phyloP scores from a whole-genome alignment of 495 filamentous ascomycete genomes.

The Cairneyella variabilis region DNA sequence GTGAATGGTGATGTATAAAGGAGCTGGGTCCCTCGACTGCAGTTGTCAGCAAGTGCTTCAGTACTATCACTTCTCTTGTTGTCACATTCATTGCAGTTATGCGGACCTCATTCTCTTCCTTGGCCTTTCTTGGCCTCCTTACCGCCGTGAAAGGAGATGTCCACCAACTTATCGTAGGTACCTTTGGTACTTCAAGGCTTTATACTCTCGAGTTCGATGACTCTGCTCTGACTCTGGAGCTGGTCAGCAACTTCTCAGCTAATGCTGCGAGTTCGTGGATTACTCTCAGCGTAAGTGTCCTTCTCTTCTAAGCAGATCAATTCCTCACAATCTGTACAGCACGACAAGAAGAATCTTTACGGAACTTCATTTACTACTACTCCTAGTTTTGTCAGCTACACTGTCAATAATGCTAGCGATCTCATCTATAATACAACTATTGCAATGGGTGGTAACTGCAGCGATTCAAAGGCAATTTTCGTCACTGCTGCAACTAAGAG shows the following conservation, averaged over 20 bases:
- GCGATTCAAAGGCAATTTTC: conserved; percentile 28
- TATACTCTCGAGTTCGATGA: conserved; percentile 34
- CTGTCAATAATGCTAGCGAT: conserved; percentile 48
- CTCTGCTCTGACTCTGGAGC: conserved; percentile 18
- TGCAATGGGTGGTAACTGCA: conserved; percentile 54
- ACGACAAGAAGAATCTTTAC: conserved; percentile 34
- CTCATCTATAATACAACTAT: conserved; percentile 64
- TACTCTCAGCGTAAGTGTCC: conserved; percentile 29
- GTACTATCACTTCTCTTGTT: background rate
- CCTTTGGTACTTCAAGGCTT: conserved; percentile 27
- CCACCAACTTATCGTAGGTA: conserved; percentile 25
- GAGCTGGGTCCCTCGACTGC: too few relatives aligned
- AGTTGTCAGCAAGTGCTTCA: background rate
- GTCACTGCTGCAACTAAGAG: conserved; percentile 17
- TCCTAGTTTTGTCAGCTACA: conserved; percentile 34
- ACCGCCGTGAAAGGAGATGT: conserved; percentile 12
- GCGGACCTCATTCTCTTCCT: background rate
- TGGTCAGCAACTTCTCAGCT: conserved; percentile 20
- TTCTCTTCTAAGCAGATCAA: background rate
- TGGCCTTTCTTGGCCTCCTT: background rate
- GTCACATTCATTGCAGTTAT: background rate
- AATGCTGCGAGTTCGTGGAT: conserved; percentile 32
- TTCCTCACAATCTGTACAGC: conserved; percentile 19
- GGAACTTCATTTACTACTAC: conserved; percentile 22
- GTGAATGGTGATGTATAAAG: too few relatives aligned